Percentiles rank a stretch among this genome's conserved stretches.
phyloP scores from a whole-genome alignment of 2,329 filamentous ascomycete genomes.

The Bimuria novae-zelandiae region DNA sequence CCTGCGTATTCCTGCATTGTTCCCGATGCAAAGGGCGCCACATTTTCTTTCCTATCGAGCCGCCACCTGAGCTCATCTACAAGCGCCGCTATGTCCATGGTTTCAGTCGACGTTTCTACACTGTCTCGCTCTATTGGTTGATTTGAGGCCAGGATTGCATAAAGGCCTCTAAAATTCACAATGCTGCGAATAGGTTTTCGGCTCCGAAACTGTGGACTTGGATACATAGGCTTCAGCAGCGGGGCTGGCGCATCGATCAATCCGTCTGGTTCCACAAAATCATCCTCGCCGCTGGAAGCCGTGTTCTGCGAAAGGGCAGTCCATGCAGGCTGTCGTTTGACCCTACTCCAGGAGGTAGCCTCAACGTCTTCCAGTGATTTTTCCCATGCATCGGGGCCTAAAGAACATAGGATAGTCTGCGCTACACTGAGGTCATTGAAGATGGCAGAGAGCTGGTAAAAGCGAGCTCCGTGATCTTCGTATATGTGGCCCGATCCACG shows the following conservation, averaged over 20 bases:
- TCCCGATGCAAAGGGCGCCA: constrained; percentile 14
- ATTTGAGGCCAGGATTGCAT: constrained; percentile 17
- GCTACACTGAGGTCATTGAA: constrained; percentile 32
- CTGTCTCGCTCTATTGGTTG: background rate
- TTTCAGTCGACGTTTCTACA: background rate
- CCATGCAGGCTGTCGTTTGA: constrained; percentile 2
- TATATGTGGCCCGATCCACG: constrained; percentile 21
- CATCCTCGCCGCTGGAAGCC: constrained; percentile 20
- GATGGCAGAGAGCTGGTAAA: constrained; percentile 33
- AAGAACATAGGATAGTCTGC: constrained; percentile 26
- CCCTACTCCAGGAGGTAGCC: constrained; percentile 23
- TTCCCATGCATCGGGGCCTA: constrained; percentile 5
- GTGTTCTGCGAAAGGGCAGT: constrained; percentile 7
- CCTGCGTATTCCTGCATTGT: constrained; percentile 34
- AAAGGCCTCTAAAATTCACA: constrained; percentile 19
- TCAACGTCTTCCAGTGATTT: constrained; percentile 12
- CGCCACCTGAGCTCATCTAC: constrained; percentile 19
- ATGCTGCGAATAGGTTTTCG: background rate
- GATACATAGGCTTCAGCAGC: constrained; percentile 12
- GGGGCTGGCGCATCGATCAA: constrained; percentile 16
- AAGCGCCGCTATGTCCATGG: constrained; percentile 19
- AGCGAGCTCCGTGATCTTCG: constrained; percentile 18
- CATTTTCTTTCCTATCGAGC: constrained; percentile 12
- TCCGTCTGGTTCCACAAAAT: constrained; percentile 37
- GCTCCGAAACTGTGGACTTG: constrained; percentile 8